A percentile compares a stretch with the other conserved stretches of the same genome.
Evolutionary conservation across 257 asterid genomes (phyloP).

Genomic region (Jaltomata sinuosa): DNA sequence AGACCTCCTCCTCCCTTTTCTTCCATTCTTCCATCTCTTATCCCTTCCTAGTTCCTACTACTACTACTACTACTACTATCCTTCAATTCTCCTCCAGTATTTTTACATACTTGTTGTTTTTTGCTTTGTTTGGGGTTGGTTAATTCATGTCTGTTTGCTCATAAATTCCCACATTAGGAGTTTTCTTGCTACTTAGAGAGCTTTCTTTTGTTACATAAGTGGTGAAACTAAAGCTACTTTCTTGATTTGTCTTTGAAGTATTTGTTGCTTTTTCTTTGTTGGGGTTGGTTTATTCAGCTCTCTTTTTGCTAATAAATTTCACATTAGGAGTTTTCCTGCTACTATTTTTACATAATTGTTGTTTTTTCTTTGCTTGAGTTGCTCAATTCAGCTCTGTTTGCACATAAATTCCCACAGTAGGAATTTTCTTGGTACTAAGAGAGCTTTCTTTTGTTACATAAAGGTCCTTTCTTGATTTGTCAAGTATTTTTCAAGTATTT

Average conservation of each 20-base stretch:
- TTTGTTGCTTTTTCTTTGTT: not conserved
- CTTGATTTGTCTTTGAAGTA: not conserved
- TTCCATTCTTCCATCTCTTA: not conserved
- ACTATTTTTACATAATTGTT: not conserved
- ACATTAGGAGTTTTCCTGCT: not conserved
- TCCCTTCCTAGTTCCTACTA: not conserved
- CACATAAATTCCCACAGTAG: not conserved
- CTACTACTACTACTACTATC: no score
- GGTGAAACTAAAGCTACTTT: no score
- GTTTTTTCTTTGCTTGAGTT: not conserved
- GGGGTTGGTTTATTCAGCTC: not conserved
- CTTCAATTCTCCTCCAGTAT: not conserved
- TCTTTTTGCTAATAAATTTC: not conserved
- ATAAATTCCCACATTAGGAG: no score
- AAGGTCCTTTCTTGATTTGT: not conserved
- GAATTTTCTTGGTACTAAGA: no score
- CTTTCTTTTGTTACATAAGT: no score
- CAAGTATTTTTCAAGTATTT: not conserved
- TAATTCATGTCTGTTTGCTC: no score
- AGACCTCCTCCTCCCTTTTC: slow-evolving; percentile 1
- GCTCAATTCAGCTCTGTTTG: not conserved
- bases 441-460: not conserved
- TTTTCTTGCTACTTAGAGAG: no score
- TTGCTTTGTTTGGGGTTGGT: no score
- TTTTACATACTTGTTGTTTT: no score